A percentile compares a stretch with the other conserved stretches of the same genome.
phyloP scores from a whole-genome alignment of 1,284 basidiomycete species.

The Cutaneotrichosporon sp. region DNA sequence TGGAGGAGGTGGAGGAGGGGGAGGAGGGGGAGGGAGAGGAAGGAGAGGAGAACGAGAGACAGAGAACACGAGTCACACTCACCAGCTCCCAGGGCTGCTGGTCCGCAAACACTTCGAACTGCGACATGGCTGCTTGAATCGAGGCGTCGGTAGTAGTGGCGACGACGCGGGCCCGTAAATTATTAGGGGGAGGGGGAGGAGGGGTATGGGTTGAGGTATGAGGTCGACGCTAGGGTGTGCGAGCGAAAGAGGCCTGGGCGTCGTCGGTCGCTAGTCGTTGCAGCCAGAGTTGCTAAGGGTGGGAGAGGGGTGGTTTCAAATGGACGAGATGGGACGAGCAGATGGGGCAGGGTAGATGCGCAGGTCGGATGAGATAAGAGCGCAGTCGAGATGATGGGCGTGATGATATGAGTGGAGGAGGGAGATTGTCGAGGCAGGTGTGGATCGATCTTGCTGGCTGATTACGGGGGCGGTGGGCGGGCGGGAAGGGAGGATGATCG shows the following conservation, averaged over 20 bases:
- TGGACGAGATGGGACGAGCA: background rate
- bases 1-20: background rate
- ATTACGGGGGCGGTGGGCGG: too few relatives aligned
- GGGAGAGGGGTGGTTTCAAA: background rate
- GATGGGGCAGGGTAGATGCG: too few relatives aligned
- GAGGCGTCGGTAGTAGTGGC: background rate
- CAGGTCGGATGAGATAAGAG: too few relatives aligned
- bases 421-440: too few relatives aligned
- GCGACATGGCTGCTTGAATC: background rate
- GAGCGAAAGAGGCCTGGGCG: background rate
- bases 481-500: too few relatives aligned
- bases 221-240: background rate
- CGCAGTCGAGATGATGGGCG: too few relatives aligned
- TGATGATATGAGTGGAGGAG: too few relatives aligned
- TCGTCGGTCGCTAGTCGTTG: background rate
- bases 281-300: background rate
- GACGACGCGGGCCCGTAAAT: conserved; percentile 2
- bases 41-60: too few relatives aligned
- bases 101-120: conserved; percentile 21
- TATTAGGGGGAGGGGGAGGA: background rate
- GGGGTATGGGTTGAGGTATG: background rate
- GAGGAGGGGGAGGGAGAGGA: too few relatives aligned
- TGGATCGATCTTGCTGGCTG: too few relatives aligned
- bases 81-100: conserved; percentile 27
- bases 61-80: conserved; percentile 8